Conservation (phyloP, 306 rosid genomes). For the Rosa chinensis region DNA sequence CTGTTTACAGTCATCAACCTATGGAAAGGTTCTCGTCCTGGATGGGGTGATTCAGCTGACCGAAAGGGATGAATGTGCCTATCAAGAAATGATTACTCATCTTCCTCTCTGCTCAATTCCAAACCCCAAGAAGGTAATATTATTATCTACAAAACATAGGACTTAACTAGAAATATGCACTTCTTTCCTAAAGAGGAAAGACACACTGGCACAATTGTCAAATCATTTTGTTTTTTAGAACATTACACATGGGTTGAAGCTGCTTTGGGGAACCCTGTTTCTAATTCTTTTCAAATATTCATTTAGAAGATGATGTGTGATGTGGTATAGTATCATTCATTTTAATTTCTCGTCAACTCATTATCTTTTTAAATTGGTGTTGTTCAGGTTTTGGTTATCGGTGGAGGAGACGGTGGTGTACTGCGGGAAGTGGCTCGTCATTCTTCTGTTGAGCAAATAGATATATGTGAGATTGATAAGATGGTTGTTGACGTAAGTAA, state of each 20-base stretch:
- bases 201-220: neutral
- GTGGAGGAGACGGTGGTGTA: slow-evolving; percentile 99
- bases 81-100: slow-evolving; percentile 98
- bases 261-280: neutral
- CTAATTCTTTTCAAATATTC: neutral
- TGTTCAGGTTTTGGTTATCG: slow-evolving; percentile 89
- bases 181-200: neutral
- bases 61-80: slow-evolving; percentile 98
- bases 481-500: slow-evolving; percentile 90
- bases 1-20: slow-evolving; percentile 76
- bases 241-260: neutral
- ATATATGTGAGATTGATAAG: slow-evolving; percentile 96
- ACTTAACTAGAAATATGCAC: neutral
- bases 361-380: neutral
- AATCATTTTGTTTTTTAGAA: neutral
- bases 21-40: slow-evolving; percentile 93
- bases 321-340: neutral
- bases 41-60: slow-evolving; percentile 99
- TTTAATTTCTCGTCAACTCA: neutral
- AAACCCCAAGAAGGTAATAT: slow-evolving; percentile 75
- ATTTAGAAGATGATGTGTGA: neutral
- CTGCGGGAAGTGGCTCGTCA: slow-evolving; percentile 94
- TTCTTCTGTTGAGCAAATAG: slow-evolving; percentile 76
- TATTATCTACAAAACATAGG: neutral
- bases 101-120: slow-evolving; percentile 96